Percentiles rank a stretch among this genome's conserved stretches.
Conservation (phyloP, 768 basidiomycete genomes). For the Fomitopsis serialis region DNA sequence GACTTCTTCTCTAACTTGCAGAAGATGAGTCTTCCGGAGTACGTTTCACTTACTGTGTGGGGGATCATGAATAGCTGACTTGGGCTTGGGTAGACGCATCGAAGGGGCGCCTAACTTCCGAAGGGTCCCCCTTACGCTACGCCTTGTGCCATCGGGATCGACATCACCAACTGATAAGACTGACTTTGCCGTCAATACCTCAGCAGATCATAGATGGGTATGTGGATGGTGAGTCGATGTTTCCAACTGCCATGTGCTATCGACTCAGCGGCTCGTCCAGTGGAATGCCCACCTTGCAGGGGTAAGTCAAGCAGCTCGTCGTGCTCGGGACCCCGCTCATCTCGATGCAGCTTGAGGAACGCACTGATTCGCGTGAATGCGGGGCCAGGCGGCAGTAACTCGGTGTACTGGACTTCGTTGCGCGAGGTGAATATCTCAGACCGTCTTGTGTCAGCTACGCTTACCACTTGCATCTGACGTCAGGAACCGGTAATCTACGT, state of each 20-base stretch:
- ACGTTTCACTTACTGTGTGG: constrained; percentile 22
- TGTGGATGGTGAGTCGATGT: constrained; percentile 59
- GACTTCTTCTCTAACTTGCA: constrained; percentile 93
- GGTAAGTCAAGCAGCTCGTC: constrained; percentile 37
- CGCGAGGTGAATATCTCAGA: constrained; percentile 55
- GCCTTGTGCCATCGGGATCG: constrained; percentile 19
- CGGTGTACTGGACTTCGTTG: constrained; percentile 90
- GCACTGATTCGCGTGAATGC: constrained; percentile 80
- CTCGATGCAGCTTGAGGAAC: constrained; percentile 54
- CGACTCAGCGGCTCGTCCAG: constrained; percentile 27
- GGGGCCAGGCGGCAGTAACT: constrained; percentile 66
- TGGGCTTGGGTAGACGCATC: constrained; percentile 52
- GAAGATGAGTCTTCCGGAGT: constrained; percentile 96
- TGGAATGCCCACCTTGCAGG: constrained; percentile 94
- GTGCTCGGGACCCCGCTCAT: background rate
- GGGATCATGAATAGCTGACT: background rate
- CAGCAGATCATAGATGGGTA: constrained; percentile 52
- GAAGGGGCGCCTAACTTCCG: constrained; percentile 96
- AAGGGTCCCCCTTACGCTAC: constrained; percentile 52
- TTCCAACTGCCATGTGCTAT: background rate
- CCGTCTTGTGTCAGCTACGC: background rate
- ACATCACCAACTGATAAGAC: constrained; percentile 26
- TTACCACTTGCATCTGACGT: background rate
- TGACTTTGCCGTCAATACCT: constrained; percentile 33
- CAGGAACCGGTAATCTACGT: constrained; percentile 94